Evolutionary conservation across 2,329 filamentous ascomycete genomes (phyloP), one percentile per base, ranked within the genome.

Genomic region (Ceratocystis cacaofunesta): DNA sequence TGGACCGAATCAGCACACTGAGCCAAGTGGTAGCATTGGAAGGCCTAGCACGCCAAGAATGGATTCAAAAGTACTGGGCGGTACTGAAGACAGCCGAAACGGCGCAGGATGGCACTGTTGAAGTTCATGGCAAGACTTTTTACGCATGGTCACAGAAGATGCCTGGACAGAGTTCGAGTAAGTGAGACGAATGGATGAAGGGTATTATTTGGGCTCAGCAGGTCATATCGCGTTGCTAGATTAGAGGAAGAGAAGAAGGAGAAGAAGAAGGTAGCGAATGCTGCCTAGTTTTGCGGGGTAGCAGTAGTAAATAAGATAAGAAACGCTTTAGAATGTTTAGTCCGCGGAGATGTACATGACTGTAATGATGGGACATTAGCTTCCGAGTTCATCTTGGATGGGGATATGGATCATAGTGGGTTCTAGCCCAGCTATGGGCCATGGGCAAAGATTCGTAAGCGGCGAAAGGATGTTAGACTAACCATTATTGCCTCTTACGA

Each of bases 401-500:
- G 46, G 8, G 44, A 52, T 22, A 57, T 43, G 6, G n/a, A 19
- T 15, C 48, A 17, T 25, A 19, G 19, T 15, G 3, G 44, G 6
- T 8, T 22, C 25, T 12, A 41, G 36, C 36, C 10, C 36, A 15
- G 50, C 8, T 55, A 55, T 55, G 25, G 1, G n/a, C 46, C n/a
- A 10, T 15, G 25, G 12, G 3, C 3, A 12, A 12, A 41, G 36
- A 15, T 17, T 57, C 12, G 3, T 15, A 55, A 28, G 25, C 19
- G 2, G 8, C 19, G 22, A 32, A 46, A 60, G 28, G 17, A 7
- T 32, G 7, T 60, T 3, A 7, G 43, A 70, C 77, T 72, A 70
- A 95, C 92, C 92, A 73, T 97, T 97, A 78, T 97, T 97, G 70
- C 92, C 92, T 75, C 92, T 84, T 66, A 97, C 89, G 75, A 97